These are phyloP conservation scores for Aplosporella prunicola DNA, from an alignment of 2,329 filamentous ascomycete genomes.

Conservation along the genomic window DNA sequence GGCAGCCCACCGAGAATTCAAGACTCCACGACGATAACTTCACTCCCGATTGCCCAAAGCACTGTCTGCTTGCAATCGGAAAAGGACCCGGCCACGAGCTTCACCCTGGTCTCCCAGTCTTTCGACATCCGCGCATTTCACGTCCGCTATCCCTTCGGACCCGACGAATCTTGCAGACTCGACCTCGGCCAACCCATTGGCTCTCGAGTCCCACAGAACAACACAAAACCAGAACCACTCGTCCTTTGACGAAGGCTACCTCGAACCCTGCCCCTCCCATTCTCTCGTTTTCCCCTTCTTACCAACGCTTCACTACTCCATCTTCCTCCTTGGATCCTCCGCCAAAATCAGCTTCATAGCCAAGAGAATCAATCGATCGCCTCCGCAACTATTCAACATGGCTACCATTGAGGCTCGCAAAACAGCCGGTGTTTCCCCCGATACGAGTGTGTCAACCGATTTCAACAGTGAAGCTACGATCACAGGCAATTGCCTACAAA, in stretches of 20 bases:
- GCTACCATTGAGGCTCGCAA: constrained; percentile 1
- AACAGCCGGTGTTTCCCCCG: too few species aligned
- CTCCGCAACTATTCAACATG: constrained; percentile 5
- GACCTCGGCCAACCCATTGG: not conserved
- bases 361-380: not conserved
- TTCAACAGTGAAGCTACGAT: too few species aligned
- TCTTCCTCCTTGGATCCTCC: too few species aligned
- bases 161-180: constrained; percentile 20
- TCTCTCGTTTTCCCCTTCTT: too few species aligned
- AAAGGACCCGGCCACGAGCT: constrained; percentile 16
- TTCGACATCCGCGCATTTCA: constrained; percentile 21
- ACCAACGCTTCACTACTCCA: too few species aligned
- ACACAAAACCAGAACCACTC: not conserved
- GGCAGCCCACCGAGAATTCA: constrained; percentile 69
- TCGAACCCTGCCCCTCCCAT: too few species aligned
- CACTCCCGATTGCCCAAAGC: constrained; percentile 26
- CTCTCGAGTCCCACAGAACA: not conserved
- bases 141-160: constrained; percentile 21
- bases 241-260: too few species aligned
- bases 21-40: constrained; percentile 38
- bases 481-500: too few species aligned
- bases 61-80: constrained; percentile 20
- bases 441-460: too few species aligned
- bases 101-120: constrained; percentile 25
- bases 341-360: too few species aligned